Base-by-base conservation (phyloP, 2,329 filamentous ascomycete species). In the Monilinia laxa region DNA sequence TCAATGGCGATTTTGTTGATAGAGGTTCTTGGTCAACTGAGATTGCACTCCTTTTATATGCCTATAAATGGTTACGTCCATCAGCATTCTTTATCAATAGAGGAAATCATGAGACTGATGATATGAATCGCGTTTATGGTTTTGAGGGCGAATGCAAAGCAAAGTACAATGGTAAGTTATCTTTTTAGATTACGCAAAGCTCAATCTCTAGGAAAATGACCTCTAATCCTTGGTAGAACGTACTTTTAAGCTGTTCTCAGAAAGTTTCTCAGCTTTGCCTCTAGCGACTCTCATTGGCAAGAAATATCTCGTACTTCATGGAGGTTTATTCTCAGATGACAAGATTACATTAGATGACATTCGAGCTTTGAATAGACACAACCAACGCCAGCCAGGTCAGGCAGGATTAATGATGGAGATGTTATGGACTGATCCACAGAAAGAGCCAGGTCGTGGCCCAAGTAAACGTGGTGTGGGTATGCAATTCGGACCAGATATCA, bases 341-440 rank as follows among this genome's bases (percentile, higher is more conserved):
- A 95, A 91, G 72, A 85, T 94, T 70, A 93, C 91, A 0, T 81
- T 99, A 63, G 92, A 98, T 72, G 94, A 99, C 76, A 96, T 99
- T 72, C 87, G 95, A 72, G 96, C 96, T 80, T 83, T 98, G 67
- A 89, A 98, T 79, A 85, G 94, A 71, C 93, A 97, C 80, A 88
- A 86, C 77, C 95, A 98, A 80, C 86, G 92, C 69, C 94, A 98
- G 75, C 94, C 95, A 3, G 95, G 95, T 42, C 95, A 99, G 78
- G 82, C 90, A 59, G 95, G 95, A 18, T 81, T 99, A 74, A 99
- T 99, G 95, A 99, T 99, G 95, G 95, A 99, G 80, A 99, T 99
- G 95, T 85, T 99, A 57, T 99, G 95, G 95, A 98, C 95, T 0
- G 95, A 99, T 77, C 95, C 95, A 3, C 95, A 99, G 78, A 85